Evolutionary conservation across 2,329 filamentous ascomycete species (phyloP).

Genomic region (Apiospora saccharicola): DNA sequence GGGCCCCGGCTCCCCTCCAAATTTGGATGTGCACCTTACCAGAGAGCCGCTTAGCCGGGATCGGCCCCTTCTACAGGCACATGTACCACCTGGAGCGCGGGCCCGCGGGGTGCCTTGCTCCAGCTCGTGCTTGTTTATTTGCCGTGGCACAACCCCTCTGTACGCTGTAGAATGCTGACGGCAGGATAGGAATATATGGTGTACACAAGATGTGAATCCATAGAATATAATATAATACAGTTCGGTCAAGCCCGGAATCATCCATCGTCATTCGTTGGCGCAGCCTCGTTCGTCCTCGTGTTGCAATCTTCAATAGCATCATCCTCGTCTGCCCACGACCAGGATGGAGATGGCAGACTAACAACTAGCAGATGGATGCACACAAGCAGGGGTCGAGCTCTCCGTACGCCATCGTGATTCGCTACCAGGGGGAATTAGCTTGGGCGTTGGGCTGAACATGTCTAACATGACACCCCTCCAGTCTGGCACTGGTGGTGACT

Average conservation of each 20-base stretch:
- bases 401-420: slow-evolving; percentile 35
- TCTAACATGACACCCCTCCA: slow-evolving; percentile 21
- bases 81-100: not conserved
- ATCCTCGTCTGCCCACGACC: slow-evolving; percentile 27
- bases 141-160: not conserved
- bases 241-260: not conserved
- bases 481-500: not conserved
- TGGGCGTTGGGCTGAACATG: slow-evolving; percentile 37
- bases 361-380: slow-evolving; percentile 33
- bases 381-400: slow-evolving; percentile 5
- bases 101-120: slow-evolving; percentile 12
- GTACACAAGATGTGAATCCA: not conserved
- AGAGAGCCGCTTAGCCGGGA: slow-evolving; percentile 25
- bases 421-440: slow-evolving; percentile 35
- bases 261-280: slow-evolving; percentile 7
- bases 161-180: not conserved
- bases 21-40: not conserved
- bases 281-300: not conserved
- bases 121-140: not conserved
- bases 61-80: slow-evolving; percentile 2
- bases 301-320: slow-evolving; percentile 28
- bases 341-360: slow-evolving; percentile 31
- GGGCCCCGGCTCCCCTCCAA: not conserved
- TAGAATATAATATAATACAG: not conserved
- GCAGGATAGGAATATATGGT: not conserved